These are phyloP conservation scores for Sorghum bicolor DNA, from an alignment of 176 grass and related monocot species.

Conservation along the genomic window DNA sequence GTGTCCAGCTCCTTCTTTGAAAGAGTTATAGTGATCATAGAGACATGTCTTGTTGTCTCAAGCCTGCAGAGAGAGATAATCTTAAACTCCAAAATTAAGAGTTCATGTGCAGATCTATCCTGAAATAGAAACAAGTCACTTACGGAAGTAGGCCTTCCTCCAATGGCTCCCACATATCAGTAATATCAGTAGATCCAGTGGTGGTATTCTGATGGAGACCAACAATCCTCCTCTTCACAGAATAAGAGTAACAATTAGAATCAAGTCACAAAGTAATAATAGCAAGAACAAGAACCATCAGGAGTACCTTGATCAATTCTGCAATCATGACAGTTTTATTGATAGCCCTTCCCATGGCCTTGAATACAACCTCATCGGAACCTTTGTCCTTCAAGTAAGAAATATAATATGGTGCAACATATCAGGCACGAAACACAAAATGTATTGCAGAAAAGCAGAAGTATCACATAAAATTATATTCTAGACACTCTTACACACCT, in stretches of 20 bases:
- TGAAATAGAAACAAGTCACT: slow-evolving; percentile 13
- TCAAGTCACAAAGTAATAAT: neutral
- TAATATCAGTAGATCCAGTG: slow-evolving; percentile 94
- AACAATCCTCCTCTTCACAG: slow-evolving; percentile 84
- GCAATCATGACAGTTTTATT: slow-evolving; percentile 99
- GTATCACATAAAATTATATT: neutral
- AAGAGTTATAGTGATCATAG: slow-evolving; percentile 83
- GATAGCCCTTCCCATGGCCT: slow-evolving; percentile 98
- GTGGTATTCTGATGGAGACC: slow-evolving; percentile 88
- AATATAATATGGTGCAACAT: slow-evolving; percentile 26
- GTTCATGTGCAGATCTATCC: neutral
- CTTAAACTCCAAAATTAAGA: neutral
- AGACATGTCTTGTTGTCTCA: slow-evolving; percentile 96
- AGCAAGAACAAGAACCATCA: neutral
- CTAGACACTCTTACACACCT: neutral
- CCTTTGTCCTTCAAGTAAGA: slow-evolving; percentile 71
- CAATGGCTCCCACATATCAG: slow-evolving; percentile 95
- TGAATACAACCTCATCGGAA: slow-evolving; percentile 91
- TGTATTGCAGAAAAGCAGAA: neutral
- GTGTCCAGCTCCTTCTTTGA: slow-evolving; percentile 86
- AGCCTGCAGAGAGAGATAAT: slow-evolving; percentile 47
- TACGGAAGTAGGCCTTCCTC: slow-evolving; percentile 99
- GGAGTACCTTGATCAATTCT: slow-evolving; percentile 90
- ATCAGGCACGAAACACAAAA: slow-evolving; percentile 5
- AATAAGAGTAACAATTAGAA: slow-evolving; percentile 5